phyloP scores from a whole-genome alignment of 2,329 filamentous ascomycete species.

The Colletotrichum lini region DNA sequence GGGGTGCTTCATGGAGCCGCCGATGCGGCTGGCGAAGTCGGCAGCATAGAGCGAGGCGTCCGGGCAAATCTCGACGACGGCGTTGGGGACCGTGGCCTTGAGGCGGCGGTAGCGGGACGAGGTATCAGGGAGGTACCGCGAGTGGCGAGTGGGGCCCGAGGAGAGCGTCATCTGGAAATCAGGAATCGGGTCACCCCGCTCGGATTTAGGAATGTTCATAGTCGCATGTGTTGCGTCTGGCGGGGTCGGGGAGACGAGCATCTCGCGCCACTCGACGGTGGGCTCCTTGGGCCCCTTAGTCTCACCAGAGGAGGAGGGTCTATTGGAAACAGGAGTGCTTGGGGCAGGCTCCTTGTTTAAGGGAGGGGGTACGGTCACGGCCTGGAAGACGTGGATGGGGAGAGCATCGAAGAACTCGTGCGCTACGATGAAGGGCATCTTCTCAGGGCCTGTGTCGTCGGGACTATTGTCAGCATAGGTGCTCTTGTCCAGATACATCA shows the following conservation, averaged over 20 bases:
- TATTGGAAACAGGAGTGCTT: constrained; percentile 52
- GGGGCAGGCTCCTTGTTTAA: constrained; percentile 32
- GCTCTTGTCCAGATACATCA: constrained; percentile 27
- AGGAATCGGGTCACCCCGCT: constrained; percentile 69
- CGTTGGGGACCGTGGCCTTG: constrained; percentile 71
- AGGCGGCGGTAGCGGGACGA: constrained; percentile 85
- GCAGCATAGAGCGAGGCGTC: constrained; percentile 85
- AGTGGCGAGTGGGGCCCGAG: constrained; percentile 82
- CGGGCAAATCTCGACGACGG: constrained; percentile 90
- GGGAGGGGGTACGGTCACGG: constrained; percentile 63
- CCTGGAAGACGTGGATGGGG: constrained; percentile 95
- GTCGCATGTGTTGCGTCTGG: constrained; percentile 66
- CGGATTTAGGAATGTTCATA: constrained; percentile 67
- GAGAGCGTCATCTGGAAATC: constrained; percentile 92
- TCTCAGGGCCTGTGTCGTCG: constrained; percentile 67
- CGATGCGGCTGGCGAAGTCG: constrained; percentile 89
- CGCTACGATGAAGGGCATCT: constrained; percentile 92
- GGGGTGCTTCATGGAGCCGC: constrained; percentile 70
- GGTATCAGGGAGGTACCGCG: constrained; percentile 85
- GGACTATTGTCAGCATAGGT: background rate
- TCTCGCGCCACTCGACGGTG: constrained; percentile 81
- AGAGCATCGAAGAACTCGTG: constrained; percentile 99
- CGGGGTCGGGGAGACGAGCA: constrained; percentile 80
- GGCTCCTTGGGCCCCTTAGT: constrained; percentile 55
- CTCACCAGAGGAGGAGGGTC: constrained; percentile 55